Evolutionary conservation across 176 grass and related monocot genomes (phyloP).

Genomic region (Phragmites australis): DNA sequence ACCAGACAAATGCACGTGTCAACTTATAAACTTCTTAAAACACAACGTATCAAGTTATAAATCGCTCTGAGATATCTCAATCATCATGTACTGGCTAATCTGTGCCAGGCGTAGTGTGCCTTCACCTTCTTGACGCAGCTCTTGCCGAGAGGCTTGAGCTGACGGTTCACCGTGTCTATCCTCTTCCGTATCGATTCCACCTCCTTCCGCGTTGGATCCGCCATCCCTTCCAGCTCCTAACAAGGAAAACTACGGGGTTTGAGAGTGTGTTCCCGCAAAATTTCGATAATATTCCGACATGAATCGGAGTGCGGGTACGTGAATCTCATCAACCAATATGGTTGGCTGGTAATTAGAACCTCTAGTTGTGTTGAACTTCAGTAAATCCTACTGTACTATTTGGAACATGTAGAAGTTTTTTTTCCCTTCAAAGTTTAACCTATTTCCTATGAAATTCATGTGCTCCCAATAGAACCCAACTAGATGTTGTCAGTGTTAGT

Average conservation of each 20-base stretch:
- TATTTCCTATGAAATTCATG: too few species aligned
- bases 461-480: too few species aligned
- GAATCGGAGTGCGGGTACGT: too few species aligned
- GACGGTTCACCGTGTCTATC: constrained; percentile 77
- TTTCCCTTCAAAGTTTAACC: too few species aligned
- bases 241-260: not conserved
- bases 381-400: too few species aligned
- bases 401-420: too few species aligned
- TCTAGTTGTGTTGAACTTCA: too few species aligned
- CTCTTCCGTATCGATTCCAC: constrained; percentile 69
- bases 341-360: not conserved
- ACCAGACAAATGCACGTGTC: not conserved
- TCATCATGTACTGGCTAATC: not conserved
- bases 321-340: not conserved
- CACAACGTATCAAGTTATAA: not conserved
- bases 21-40: not conserved
- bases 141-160: constrained; percentile 87
- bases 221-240: constrained; percentile 89
- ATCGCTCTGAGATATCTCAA: not conserved
- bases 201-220: constrained; percentile 87
- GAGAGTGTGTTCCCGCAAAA: too few species aligned
- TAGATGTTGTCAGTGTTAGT: too few species aligned
- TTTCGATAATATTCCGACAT: too few species aligned
- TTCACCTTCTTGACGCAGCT: constrained; percentile 84
- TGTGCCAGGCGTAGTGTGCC: not conserved